These are phyloP conservation scores for Bimuria novae-zelandiae DNA, from an alignment of 2,329 filamentous ascomycete species.

Conservation along the genomic window DNA sequence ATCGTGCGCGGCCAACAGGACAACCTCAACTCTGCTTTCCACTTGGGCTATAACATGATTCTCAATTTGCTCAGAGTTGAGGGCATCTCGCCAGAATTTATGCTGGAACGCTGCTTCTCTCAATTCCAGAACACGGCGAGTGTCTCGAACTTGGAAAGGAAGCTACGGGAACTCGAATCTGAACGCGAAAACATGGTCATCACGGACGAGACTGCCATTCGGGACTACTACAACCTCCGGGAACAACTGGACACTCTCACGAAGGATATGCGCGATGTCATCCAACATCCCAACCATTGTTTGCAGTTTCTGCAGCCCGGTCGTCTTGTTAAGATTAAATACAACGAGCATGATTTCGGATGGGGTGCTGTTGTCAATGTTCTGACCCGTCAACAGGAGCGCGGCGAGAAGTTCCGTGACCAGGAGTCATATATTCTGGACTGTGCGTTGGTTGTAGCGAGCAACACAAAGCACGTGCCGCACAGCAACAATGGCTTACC, in stretches of 20 bases:
- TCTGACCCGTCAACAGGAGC: slow-evolving; percentile 66
- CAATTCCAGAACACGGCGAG: slow-evolving; percentile 96
- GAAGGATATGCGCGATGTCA: slow-evolving; percentile 87
- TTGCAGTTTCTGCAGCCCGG: slow-evolving; percentile 83
- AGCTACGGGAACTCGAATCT: slow-evolving; percentile 77
- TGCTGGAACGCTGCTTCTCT: slow-evolving; percentile 98
- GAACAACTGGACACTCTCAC: slow-evolving; percentile 82
- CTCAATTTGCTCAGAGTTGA: slow-evolving; percentile 96
- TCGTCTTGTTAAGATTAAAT: slow-evolving; percentile 84
- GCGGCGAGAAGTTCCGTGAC: slow-evolving; percentile 68
- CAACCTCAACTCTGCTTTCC: slow-evolving; percentile 95
- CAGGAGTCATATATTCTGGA: slow-evolving; percentile 84
- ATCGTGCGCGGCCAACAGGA: slow-evolving; percentile 98
- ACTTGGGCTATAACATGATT: slow-evolving; percentile 99
- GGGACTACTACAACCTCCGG: slow-evolving; percentile 90
- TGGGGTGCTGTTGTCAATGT: slow-evolving; percentile 90
- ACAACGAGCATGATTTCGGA: slow-evolving; percentile 80
- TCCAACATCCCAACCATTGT: slow-evolving; percentile 88
- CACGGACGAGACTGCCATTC: slow-evolving; percentile 82
- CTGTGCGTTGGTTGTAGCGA: slow-evolving; percentile 71
- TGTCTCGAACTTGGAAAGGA: slow-evolving; percentile 81
- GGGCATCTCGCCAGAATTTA: slow-evolving; percentile 97
- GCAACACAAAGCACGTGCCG: slow-evolving; percentile 57
- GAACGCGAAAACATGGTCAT: slow-evolving; percentile 76
- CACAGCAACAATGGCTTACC: slow-evolving; percentile 70